These are phyloP conservation scores for Nitzschia putrida DNA, from an alignment of 108 stramenopile genomes.

Conservation along the genomic window DNA sequence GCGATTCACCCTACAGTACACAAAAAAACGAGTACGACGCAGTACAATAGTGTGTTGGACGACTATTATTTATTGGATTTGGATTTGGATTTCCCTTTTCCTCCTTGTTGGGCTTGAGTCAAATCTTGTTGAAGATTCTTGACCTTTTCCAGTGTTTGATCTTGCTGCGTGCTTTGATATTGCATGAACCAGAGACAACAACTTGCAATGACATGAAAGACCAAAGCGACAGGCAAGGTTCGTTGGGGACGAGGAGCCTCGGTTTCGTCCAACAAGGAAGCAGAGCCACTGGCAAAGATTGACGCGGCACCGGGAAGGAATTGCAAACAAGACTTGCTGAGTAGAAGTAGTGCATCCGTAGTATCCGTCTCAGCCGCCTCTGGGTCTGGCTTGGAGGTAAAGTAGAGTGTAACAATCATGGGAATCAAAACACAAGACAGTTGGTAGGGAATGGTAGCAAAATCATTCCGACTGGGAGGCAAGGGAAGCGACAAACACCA, in stretches of 20 bases:
- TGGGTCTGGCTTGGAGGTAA: slow-evolving; percentile 2
- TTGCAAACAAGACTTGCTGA: background rate
- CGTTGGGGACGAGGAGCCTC: background rate
- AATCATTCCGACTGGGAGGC: slow-evolving; percentile 10
- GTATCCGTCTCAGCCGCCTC: background rate
- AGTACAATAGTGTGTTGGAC: no score
- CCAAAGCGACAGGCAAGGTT: slow-evolving; percentile 60
- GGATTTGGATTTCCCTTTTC: no score
- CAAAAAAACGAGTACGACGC: no score
- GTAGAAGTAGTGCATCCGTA: background rate
- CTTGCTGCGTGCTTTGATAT: slow-evolving; percentile 25
- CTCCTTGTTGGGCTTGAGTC: slow-evolving; percentile 13
- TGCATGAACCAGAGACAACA: slow-evolving; percentile 58
- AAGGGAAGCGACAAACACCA: slow-evolving; percentile 2
- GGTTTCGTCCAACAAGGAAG: background rate
- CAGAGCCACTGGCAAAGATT: background rate
- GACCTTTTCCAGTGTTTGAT: slow-evolving; percentile 22
- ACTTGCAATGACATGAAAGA: slow-evolving; percentile 60
- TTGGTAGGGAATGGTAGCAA: slow-evolving; percentile 25
- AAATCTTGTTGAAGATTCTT: slow-evolving; percentile 31
- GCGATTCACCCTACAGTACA: background rate
- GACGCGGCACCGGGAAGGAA: background rate
- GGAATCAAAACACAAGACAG: slow-evolving; percentile 15
- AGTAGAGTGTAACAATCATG: slow-evolving; percentile 21
- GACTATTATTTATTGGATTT: background rate